Evolutionary conservation across 2,329 filamentous ascomycete species (phyloP), one percentile per base, ranked within the genome.

Genomic region (Cladosporium cucumerinum): DNA sequence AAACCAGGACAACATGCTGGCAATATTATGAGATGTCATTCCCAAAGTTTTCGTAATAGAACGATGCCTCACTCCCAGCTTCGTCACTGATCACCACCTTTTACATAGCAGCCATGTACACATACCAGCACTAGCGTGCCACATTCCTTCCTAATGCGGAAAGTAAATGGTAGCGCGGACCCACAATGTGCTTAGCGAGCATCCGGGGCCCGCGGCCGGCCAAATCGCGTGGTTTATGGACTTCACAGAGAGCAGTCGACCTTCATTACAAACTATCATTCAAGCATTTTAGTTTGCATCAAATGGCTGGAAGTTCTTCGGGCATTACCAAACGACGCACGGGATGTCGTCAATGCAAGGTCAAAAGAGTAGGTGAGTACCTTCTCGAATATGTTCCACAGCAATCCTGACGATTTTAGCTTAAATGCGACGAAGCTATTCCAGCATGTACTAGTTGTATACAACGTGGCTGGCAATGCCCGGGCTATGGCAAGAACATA

Each of bases 371-470:
- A 34, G 14, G 58, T 61, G n/a, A 28, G 30, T n/a, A 30, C 28
- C 26, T 18, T 21, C 2, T 26, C 28, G 14, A 11, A 21, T 5
- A 23, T 18, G 21, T 1, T 30, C 3, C 10, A 30, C n/a, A 12
- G 39, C 28, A 52, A 25, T 39, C 16, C 25, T 57, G 21, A 48
- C 21, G 7, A 3, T 46, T 28, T 23, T 36, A 65, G 65, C 51
- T 66, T n/a, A 66, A 66, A 58, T 66, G 65, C 57, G 65, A 66
- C 57, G 65, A 66, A 49, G 59, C 57, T 6, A 51, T 48, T 11
- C 65, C 65, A 21, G 65, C 55, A 5, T 66, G 65, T 36, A 46
- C 58, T 7, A 63, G 60, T 23, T 66, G 65, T 26, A 32, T 52
- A n/a, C 62, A 58, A 14, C 43, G 65, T 18, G 25, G 51, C 23